These are phyloP conservation scores for Paramecium biaurelia DNA, from an alignment of 73 alveolate genomes.

Conservation along the genomic window DNA sequence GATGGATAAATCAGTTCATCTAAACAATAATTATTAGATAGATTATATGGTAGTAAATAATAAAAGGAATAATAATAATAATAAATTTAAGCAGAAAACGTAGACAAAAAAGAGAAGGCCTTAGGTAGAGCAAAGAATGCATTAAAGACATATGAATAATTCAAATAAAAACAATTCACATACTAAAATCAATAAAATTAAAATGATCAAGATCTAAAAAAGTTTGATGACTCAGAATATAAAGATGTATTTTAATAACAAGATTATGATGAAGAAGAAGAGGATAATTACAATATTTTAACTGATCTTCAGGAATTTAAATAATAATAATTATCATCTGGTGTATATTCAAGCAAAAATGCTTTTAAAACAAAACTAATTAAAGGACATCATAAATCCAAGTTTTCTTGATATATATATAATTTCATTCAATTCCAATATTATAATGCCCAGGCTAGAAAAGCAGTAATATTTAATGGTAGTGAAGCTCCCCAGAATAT, in stretches of 20 bases:
- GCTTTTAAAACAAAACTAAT: slow-evolving; percentile 50
- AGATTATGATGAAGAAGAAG: slow-evolving; percentile 62
- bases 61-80: not conserved
- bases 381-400: slow-evolving; percentile 45
- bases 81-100: not conserved
- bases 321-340: slow-evolving; percentile 11
- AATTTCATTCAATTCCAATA: not conserved
- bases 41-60: slow-evolving; percentile 2
- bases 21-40: not conserved
- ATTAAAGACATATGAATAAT: slow-evolving; percentile 14
- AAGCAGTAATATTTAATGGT: not conserved
- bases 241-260: slow-evolving; percentile 43
- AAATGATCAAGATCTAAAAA: slow-evolving; percentile 10
- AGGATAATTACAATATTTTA: slow-evolving; percentile 48
- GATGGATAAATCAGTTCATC: slow-evolving; percentile 29
- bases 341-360: slow-evolving; percentile 57
- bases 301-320: slow-evolving; percentile 47
- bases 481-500: not conserved
- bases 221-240: not conserved
- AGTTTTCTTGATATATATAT: not conserved
- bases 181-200: not conserved
- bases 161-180: not conserved
- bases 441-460: not conserved
- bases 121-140: slow-evolving; percentile 31
- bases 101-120: not conserved